These are phyloP conservation scores for Aspergillus carlsbadensis DNA, from an alignment of 495 filamentous ascomycete genomes.

Conservation along the genomic window DNA sequence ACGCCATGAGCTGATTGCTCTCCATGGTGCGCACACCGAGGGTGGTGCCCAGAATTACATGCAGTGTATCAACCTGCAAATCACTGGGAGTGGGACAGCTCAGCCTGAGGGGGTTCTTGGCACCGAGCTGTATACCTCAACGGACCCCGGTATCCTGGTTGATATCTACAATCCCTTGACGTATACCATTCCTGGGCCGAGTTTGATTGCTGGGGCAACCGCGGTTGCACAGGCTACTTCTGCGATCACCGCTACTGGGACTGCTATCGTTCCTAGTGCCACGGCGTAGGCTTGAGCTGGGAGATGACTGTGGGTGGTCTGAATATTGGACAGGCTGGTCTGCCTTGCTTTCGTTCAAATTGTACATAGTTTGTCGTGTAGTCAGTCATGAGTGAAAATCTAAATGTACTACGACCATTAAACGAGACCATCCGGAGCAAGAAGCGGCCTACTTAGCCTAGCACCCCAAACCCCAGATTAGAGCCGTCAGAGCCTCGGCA, in stretches of 20 bases:
- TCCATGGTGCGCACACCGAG: conserved; percentile 51
- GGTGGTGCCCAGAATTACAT: conserved; percentile 70
- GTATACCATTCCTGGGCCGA: conserved; percentile 50
- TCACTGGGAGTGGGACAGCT: conserved; percentile 57
- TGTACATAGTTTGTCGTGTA: neutral
- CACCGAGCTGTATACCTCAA: conserved; percentile 54
- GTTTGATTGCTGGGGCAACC: conserved; percentile 28
- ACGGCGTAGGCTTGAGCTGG: neutral
- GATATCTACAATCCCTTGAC: conserved; percentile 51
- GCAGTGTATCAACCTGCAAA: conserved; percentile 65
- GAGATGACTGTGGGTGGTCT: neutral
- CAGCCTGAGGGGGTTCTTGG: conserved; percentile 50
- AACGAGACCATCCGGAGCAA: too few relatives aligned
- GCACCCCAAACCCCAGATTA: neutral
- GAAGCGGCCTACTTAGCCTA: neutral
- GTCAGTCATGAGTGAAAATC: neutral
- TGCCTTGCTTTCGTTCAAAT: neutral
- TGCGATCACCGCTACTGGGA: conserved; percentile 24
- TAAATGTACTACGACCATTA: neutral
- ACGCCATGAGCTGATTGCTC: conserved; percentile 70
- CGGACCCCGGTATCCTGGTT: conserved; percentile 56
- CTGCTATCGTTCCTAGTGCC: conserved; percentile 3
- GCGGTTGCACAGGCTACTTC: conserved; percentile 20
- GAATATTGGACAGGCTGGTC: neutral
- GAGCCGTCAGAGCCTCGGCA: conserved; percentile 1